phyloP scores from a whole-genome alignment of 2,329 filamentous ascomycete species.

The Whalleya microplaca region DNA sequence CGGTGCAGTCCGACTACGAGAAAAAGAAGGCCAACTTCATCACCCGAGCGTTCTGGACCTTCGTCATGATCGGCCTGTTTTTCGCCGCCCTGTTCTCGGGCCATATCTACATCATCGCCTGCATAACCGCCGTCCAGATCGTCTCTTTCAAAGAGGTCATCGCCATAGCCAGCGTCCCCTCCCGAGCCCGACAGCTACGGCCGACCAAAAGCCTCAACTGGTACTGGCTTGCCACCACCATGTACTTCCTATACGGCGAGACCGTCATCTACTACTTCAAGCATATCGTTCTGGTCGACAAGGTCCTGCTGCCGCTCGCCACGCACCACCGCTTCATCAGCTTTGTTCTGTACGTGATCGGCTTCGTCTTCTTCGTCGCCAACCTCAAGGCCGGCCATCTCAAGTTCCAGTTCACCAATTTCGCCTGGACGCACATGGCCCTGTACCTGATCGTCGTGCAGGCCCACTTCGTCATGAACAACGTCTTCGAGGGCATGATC shows the following conservation, averaged over 20 bases:
- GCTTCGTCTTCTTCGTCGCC: constrained; percentile 97
- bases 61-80: constrained; percentile 95
- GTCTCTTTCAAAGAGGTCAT: constrained; percentile 99
- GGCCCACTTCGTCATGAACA: constrained; percentile 99
- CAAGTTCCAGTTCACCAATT: constrained; percentile 98
- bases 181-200: constrained; percentile 83
- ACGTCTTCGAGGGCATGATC: constrained; percentile 98
- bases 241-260: constrained; percentile 99
- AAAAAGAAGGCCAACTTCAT: constrained; percentile 99
- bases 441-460: constrained; percentile 97
- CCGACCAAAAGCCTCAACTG: constrained; percentile 98
- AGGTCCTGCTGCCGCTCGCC: constrained; percentile 87
- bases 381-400: constrained; percentile 96
- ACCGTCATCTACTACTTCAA: constrained; percentile 99
- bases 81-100: constrained; percentile 92
- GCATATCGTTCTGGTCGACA: constrained; percentile 94
- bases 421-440: constrained; percentile 99
- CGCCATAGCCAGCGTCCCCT: constrained; percentile 93
- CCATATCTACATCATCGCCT: constrained; percentile 94
- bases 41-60: constrained; percentile 94
- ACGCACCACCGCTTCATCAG: constrained; percentile 99
- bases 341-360: constrained; percentile 97
- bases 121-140: constrained; percentile 93
- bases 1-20: constrained; percentile 74
- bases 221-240: constrained; percentile 98